A percentile compares a stretch with the other conserved stretches of the same genome.
Evolutionary conservation across 2,329 filamentous ascomycete genomes (phyloP).

Genomic region (Alternaria ethzedia): DNA sequence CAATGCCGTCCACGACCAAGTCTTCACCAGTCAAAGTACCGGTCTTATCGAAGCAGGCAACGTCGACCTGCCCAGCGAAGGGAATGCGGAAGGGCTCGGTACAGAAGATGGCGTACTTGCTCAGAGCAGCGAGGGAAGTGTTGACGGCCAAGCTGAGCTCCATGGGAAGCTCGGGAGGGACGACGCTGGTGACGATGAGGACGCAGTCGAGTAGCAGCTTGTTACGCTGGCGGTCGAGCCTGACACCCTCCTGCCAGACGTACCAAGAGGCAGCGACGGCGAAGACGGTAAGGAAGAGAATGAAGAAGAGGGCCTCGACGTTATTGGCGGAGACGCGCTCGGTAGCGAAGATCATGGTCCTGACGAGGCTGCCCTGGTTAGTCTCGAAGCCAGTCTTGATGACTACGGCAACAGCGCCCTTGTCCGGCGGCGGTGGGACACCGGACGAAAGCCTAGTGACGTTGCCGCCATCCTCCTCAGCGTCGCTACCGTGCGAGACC

Average conservation of each 20-base stretch:
- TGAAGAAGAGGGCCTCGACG: slow-evolving; percentile 93
- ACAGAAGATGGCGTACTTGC: slow-evolving; percentile 96
- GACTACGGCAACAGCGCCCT: slow-evolving; percentile 91
- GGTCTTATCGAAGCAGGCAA: slow-evolving; percentile 99
- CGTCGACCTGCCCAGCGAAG: slow-evolving; percentile 90
- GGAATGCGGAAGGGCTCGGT: slow-evolving; percentile 99
- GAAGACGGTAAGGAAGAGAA: slow-evolving; percentile 94
- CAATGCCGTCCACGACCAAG: slow-evolving; percentile 94
- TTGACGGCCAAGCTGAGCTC: slow-evolving; percentile 97
- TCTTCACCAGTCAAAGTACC: slow-evolving; percentile 96
- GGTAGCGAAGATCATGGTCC: slow-evolving; percentile 99
- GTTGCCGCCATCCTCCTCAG: slow-evolving; percentile 66
- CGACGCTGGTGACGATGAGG: slow-evolving; percentile 96
- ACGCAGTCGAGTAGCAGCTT: slow-evolving; percentile 97
- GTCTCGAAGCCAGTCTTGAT: slow-evolving; percentile 99
- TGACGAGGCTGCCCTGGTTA: slow-evolving; percentile 94
- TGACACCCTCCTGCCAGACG: slow-evolving; percentile 96
- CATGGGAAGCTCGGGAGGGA: slow-evolving; percentile 98
- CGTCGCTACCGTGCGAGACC: slow-evolving; percentile 83
- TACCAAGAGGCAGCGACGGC: slow-evolving; percentile 98
- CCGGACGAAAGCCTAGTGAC: slow-evolving; percentile 74
- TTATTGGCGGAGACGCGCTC: slow-evolving; percentile 99
- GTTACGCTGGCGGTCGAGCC: slow-evolving; percentile 92
- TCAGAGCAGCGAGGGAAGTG: slow-evolving; percentile 91
- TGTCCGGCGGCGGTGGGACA: slow-evolving; percentile 84